phyloP scores from a whole-genome alignment of 2,329 filamentous ascomycete genomes.

The Xylaria sp. region DNA sequence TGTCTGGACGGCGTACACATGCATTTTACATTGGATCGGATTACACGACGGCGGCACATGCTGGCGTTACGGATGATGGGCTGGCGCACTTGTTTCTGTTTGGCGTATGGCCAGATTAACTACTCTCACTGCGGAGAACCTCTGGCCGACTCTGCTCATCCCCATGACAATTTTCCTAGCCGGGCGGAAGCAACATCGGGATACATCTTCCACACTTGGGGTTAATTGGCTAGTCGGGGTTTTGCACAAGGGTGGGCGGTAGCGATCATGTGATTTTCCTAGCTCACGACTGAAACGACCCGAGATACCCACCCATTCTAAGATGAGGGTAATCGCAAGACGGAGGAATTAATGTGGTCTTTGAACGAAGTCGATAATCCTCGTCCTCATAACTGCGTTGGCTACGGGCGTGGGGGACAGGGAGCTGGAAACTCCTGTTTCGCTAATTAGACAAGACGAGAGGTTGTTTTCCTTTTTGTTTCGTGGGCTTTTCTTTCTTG shows the following conservation, averaged over 20 bases:
- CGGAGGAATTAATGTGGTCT: constrained; percentile 30
- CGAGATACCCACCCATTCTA: constrained; percentile 40
- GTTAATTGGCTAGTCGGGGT: constrained; percentile 15
- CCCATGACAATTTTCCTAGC: constrained; percentile 2
- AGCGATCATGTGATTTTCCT: constrained; percentile 29
- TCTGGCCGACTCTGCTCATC: constrained; percentile 13
- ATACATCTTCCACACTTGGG: constrained; percentile 12
- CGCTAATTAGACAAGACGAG: constrained; percentile 24
- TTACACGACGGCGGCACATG: constrained; percentile 25
- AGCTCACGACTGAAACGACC: constrained; percentile 37
- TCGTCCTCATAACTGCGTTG: constrained; percentile 16
- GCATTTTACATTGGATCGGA: constrained; percentile 24
- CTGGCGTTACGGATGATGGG: constrained; percentile 30
- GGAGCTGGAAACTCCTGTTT: constrained; percentile 8
- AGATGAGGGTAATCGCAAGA: constrained; percentile 40
- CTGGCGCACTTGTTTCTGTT: constrained; percentile 23
- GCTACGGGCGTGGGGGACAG: constrained; percentile 3
- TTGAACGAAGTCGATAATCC: too few relatives aligned
- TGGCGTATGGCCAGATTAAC: constrained; percentile 20
- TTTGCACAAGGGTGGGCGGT: constrained; percentile 18
- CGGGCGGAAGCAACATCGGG: constrained; percentile 9
- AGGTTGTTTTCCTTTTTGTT: constrained; percentile 11
- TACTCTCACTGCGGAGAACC: constrained; percentile 38
- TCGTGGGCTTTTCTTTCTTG: constrained; percentile 13
- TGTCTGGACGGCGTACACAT: constrained; percentile 13